Conservation (phyloP, 2,329 filamentous ascomycete genomes). For the Pseudocercospora crystallina region DNA sequence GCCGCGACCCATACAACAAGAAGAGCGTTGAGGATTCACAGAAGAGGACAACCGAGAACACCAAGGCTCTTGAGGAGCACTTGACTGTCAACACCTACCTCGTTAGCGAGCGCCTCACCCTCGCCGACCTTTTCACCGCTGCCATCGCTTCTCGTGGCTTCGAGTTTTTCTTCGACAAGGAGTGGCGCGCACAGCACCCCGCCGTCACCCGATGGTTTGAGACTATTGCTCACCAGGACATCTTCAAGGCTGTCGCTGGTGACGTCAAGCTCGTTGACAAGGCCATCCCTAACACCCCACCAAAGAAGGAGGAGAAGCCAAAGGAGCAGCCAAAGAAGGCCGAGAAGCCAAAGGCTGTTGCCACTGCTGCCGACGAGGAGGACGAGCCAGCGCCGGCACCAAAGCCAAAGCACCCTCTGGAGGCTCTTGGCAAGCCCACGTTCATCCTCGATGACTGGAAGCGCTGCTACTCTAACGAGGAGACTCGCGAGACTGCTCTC, state of each 20-base stretch:
- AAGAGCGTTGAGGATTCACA: conserved; percentile 82
- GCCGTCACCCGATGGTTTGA: conserved; percentile 91
- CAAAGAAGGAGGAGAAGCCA: conserved; percentile 56
- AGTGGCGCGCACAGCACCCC: conserved; percentile 80
- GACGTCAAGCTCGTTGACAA: conserved; percentile 79
- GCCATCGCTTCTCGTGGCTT: conserved; percentile 82
- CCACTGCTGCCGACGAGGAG: conserved; percentile 58
- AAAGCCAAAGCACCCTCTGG: conserved; percentile 96
- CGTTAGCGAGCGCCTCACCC: conserved; percentile 93
- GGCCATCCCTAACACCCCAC: conserved; percentile 70
- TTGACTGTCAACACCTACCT: conserved; percentile 93
- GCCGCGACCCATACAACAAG: conserved; percentile 91
- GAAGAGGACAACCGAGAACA: conserved; percentile 66
- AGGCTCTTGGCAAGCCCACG: conserved; percentile 74
- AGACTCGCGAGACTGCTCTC: conserved; percentile 75
- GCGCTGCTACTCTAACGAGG: conserved; percentile 96
- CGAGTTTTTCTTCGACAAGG: conserved; percentile 90
- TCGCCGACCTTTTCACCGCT: conserved; percentile 86
- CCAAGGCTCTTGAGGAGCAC: conserved; percentile 79
- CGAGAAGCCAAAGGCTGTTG: conserved; percentile 52
- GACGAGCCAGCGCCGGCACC: conserved; percentile 63
- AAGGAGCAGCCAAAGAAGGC: conserved; percentile 71
- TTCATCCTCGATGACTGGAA: conserved; percentile 96
- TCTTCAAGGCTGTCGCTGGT: conserved; percentile 78
- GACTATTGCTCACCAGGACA: conserved; percentile 88